Evolutionary conservation across 1,284 basidiomycete species (phyloP).

Genomic region (Rhodotorula sp.): DNA sequence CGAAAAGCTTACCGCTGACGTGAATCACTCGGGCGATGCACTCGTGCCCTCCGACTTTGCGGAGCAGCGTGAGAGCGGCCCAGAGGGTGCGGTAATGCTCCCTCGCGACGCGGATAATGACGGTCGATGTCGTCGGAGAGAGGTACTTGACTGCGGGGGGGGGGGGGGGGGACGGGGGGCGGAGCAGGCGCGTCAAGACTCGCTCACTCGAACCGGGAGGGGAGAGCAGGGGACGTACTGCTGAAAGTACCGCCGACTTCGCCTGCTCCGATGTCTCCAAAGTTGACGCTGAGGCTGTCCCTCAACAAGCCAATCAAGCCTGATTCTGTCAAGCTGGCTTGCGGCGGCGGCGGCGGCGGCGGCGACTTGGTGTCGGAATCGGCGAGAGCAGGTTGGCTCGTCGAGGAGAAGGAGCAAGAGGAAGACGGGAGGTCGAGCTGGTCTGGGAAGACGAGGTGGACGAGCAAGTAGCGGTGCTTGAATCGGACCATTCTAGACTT

Average conservation of each 20-base stretch:
- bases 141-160: slow-evolving; percentile 44
- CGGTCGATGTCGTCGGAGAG: slow-evolving; percentile 37
- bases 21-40: slow-evolving; percentile 40
- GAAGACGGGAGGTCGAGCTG: not conserved
- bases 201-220: too few relatives aligned
- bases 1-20: slow-evolving; percentile 39
- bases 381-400: not conserved
- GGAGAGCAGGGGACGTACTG: slow-evolving; percentile 26
- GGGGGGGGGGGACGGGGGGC: too few relatives aligned
- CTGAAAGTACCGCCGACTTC: slow-evolving; percentile 42
- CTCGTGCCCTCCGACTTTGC: slow-evolving; percentile 36
- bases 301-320: slow-evolving; percentile 36
- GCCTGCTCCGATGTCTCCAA: slow-evolving; percentile 44
- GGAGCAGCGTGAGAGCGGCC: slow-evolving; percentile 41
- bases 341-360: not conserved
- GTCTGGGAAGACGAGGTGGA: slow-evolving; percentile 40
- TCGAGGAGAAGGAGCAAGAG: not conserved
- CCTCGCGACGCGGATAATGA: slow-evolving; percentile 42
- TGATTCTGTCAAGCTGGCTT: slow-evolving; percentile 29
- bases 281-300: slow-evolving; percentile 42
- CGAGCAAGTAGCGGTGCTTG: slow-evolving; percentile 45
- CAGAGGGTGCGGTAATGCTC: slow-evolving; percentile 42
- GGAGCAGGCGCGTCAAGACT: too few relatives aligned
- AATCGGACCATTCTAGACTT: slow-evolving; percentile 32
- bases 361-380: not conserved